A percentile compares a stretch with the other conserved stretches of the same genome.
Conservation (phyloP, 768 basidiomycete genomes). For the Postia placenta region DNA sequence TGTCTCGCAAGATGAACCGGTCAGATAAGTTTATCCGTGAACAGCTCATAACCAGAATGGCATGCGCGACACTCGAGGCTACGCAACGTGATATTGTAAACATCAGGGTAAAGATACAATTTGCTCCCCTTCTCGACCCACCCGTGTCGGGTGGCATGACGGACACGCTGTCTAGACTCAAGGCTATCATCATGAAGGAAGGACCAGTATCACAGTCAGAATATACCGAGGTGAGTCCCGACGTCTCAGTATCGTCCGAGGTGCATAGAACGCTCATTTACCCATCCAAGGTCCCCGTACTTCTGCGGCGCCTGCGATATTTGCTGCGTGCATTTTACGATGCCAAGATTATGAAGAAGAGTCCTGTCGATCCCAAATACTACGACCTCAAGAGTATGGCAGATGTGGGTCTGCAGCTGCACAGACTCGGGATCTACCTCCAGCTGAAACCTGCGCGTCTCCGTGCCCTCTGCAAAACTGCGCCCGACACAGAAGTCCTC, state of each 20-base stretch:
- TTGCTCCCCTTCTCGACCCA: constrained; percentile 14
- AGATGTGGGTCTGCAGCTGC: constrained; percentile 20
- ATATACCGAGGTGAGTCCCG: constrained; percentile 8
- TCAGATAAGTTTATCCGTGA: not conserved
- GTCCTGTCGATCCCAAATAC: constrained; percentile 19
- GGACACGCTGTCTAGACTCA: constrained; percentile 11
- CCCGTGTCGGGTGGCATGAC: constrained; percentile 22
- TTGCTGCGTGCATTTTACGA: constrained; percentile 24
- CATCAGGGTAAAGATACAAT: no score
- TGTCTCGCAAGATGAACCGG: no score
- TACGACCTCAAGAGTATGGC: constrained; percentile 21
- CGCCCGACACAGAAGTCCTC: constrained; percentile 19
- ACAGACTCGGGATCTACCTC: constrained; percentile 21
- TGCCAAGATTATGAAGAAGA: constrained; percentile 9
- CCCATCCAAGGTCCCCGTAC: constrained; percentile 20
- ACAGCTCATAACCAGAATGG: not conserved
- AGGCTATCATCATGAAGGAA: constrained; percentile 11
- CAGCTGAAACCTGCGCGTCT: constrained; percentile 20
- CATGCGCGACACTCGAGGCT: not conserved
- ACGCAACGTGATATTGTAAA: no score
- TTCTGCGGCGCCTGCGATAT: constrained; percentile 21
- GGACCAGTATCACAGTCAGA: constrained; percentile 9
- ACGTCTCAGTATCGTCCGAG: constrained; percentile 3
- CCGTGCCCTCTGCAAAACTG: constrained; percentile 14
- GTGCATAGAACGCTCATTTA: no score